Conservation (phyloP, 148 eudicot genomes). For the Nyssa sinensis region DNA sequence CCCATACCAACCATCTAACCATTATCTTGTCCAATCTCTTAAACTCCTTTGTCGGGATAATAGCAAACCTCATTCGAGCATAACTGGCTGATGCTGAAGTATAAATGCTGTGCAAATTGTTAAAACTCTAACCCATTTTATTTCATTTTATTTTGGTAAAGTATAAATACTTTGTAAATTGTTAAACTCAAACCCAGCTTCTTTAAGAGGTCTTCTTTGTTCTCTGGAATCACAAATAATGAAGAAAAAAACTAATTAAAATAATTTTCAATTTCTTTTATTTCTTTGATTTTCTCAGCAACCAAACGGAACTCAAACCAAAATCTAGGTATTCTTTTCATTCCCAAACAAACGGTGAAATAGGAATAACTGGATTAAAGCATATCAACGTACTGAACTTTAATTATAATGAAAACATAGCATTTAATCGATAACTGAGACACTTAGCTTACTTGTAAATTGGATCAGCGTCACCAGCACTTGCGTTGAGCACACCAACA, state of each 20-base stretch:
- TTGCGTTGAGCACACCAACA: constrained; percentile 33
- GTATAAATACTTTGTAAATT: too few species aligned
- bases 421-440: not conserved
- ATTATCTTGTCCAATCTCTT: too few species aligned
- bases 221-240: not conserved
- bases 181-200: too few species aligned
- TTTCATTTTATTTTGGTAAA: too few species aligned
- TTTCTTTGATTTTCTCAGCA: not conserved
- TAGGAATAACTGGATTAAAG: not conserved
- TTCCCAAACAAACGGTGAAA: not conserved
- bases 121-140: too few species aligned
- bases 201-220: not conserved
- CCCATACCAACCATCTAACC: too few species aligned
- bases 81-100: too few species aligned
- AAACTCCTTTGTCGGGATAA: too few species aligned
- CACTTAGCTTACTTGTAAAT: constrained; percentile 51
- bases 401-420: not conserved
- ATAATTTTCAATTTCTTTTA: too few species aligned
- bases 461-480: constrained; percentile 69
- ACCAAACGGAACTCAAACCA: not conserved
- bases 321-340: not conserved
- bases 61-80: too few species aligned
- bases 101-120: too few species aligned
- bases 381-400: not conserved
- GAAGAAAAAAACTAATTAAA: too few species aligned